Percentiles rank a stretch among this genome's conserved stretches.
These are phyloP conservation scores for Pestalotiopsis sp. DNA, from an alignment of 2,329 filamentous ascomycete species.

Conservation along the genomic window DNA sequence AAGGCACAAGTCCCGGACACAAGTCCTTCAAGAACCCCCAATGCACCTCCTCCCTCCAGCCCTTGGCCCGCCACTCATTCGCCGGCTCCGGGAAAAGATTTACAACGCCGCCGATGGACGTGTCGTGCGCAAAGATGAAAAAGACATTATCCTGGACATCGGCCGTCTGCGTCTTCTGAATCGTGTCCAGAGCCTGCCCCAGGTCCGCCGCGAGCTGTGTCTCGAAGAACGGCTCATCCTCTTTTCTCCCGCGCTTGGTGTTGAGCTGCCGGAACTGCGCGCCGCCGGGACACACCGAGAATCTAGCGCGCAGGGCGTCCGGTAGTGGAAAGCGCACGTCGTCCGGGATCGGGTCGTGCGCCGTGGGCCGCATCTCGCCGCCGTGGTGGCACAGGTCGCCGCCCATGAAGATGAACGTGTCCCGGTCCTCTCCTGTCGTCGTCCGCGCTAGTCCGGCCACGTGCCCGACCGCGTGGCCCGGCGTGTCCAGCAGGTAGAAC, in stretches of 20 bases:
- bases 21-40: conserved; percentile 8
- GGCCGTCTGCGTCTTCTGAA: not conserved
- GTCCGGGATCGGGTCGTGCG: conserved; percentile 35
- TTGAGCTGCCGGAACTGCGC: not conserved
- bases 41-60: conserved; percentile 2
- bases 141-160: not conserved
- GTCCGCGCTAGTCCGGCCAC: conserved; percentile 41
- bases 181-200: not conserved
- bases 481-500: conserved; percentile 37
- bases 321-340: not conserved
- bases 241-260: not conserved
- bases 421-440: conserved; percentile 25
- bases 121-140: conserved; percentile 5
- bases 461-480: conserved; percentile 36
- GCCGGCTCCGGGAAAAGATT: not conserved
- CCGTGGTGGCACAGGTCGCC: conserved; percentile 45
- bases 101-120: not conserved
- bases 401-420: conserved; percentile 44
- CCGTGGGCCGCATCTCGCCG: conserved; percentile 39
- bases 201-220: not conserved
- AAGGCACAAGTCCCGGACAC: not conserved
- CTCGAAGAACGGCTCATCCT: conserved; percentile 4
- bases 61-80: not conserved
- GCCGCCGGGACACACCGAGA: not conserved
- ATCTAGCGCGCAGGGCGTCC: not conserved